Conservation (phyloP, 495 filamentous ascomycete genomes). For the Aspergillus mulundensis region DNA sequence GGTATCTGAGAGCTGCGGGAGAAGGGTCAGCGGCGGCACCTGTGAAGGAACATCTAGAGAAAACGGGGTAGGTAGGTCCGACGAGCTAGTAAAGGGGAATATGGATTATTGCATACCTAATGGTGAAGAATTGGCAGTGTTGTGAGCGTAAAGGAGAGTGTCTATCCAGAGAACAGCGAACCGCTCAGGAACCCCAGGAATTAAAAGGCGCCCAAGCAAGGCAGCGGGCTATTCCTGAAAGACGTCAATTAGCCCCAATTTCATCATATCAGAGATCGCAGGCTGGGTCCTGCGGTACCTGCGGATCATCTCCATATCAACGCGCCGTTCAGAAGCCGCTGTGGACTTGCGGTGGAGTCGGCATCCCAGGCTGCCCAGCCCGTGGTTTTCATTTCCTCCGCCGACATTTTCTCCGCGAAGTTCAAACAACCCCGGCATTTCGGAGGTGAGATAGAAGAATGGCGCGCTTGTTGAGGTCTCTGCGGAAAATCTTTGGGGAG, state of each 20-base stretch:
- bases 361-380: not conserved
- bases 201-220: not conserved
- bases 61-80: not conserved
- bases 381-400: not conserved
- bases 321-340: not conserved
- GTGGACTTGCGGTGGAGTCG: not conserved
- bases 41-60: not conserved
- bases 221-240: not conserved
- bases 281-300: not conserved
- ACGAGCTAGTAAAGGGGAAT: no score
- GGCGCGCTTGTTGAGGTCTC: slow-evolving; percentile 37
- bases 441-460: slow-evolving; percentile 6
- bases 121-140: not conserved
- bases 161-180: not conserved
- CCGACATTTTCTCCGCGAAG: not conserved
- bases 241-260: not conserved
- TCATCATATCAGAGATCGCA: not conserved
- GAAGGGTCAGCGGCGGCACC: not conserved
- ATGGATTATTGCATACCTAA: no score
- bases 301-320: not conserved
- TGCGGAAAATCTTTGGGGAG: slow-evolving; percentile 32
- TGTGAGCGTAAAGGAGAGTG: not conserved
- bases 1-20: slow-evolving; percentile 1
- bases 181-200: not conserved
- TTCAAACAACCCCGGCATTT: not conserved